These are phyloP conservation scores for Apostasia shenzhenica DNA, from an alignment of 106 monocot genomes.

Conservation along the genomic window DNA sequence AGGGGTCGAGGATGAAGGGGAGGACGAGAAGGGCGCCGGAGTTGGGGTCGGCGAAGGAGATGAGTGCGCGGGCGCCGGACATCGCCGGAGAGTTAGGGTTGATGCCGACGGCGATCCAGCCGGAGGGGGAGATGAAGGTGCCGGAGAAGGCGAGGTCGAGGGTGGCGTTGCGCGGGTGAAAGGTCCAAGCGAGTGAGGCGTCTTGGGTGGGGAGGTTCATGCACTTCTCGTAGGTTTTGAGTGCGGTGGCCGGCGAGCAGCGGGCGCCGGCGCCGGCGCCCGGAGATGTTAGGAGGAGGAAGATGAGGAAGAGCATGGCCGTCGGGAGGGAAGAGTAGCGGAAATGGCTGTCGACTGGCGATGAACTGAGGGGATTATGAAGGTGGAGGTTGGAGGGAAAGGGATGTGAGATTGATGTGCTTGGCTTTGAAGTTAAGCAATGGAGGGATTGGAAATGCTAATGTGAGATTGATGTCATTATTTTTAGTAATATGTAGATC, in stretches of 20 bases:
- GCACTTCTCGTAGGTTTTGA: slow-evolving; percentile 55
- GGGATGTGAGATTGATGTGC: background rate
- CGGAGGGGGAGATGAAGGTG: slow-evolving; percentile 68
- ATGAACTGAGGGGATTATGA: background rate
- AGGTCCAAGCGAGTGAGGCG: slow-evolving; percentile 67
- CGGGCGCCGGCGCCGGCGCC: slow-evolving; percentile 2
- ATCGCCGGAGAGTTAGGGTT: slow-evolving; percentile 58
- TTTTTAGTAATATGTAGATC: too few species aligned
- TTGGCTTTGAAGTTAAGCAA: slow-evolving; percentile 27
- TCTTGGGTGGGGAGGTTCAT: slow-evolving; percentile 53
- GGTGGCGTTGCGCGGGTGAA: slow-evolving; percentile 61
- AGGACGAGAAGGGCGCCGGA: slow-evolving; percentile 44
- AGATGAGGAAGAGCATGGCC: slow-evolving; percentile 14
- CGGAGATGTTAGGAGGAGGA: slow-evolving; percentile 12
- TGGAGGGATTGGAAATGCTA: background rate
- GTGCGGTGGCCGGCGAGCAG: slow-evolving; percentile 28
- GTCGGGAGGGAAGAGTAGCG: background rate
- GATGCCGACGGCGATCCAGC: slow-evolving; percentile 80
- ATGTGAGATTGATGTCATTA: too few species aligned
- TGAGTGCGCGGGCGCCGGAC: slow-evolving; percentile 58
- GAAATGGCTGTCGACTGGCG: background rate
- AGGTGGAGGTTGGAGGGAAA: background rate
- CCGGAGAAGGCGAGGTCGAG: slow-evolving; percentile 57
- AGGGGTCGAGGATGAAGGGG: slow-evolving; percentile 67
- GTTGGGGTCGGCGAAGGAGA: slow-evolving; percentile 63